These are phyloP conservation scores for Pelargonium myrrhifolium DNA, from an alignment of 441 rosid species.

Conservation along the genomic window DNA sequence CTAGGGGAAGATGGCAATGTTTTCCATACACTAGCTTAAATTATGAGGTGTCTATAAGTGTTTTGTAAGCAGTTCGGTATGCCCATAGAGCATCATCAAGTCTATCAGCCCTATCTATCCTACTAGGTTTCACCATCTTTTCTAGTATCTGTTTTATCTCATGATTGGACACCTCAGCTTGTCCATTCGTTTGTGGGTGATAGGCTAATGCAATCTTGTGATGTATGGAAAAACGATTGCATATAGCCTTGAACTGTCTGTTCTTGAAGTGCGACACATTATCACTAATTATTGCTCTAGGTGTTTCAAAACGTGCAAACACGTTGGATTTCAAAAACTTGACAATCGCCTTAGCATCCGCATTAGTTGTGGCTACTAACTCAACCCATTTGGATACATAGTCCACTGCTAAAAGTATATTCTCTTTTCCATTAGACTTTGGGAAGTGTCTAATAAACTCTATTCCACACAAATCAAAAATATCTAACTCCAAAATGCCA, in stretches of 20 bases:
- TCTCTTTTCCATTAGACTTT: neutral
- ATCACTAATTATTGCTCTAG: neutral
- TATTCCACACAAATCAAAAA: neutral
- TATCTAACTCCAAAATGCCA: too few relatives aligned
- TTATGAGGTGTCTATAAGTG: neutral
- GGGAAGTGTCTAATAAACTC: neutral
- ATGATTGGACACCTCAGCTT: neutral
- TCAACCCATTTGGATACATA: too few relatives aligned
- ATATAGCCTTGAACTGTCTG: too few relatives aligned
- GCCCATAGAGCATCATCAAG: too few relatives aligned
- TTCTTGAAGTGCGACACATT: too few relatives aligned
- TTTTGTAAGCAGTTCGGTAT: too few relatives aligned
- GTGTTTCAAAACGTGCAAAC: neutral
- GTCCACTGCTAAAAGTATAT: neutral
- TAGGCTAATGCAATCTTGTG: neutral
- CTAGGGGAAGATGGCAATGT: neutral
- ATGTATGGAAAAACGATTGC: neutral
- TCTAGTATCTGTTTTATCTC: neutral
- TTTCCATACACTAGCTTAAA: neutral
- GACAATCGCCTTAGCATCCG: neutral
- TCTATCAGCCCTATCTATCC: too few relatives aligned
- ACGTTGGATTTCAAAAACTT: neutral
- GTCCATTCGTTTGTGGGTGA: conserved; percentile 2
- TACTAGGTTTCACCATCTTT: neutral
- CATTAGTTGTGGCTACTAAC: neutral